These are phyloP conservation scores for Pinguiococcus pyrenoidosus DNA, from an alignment of 108 stramenopile species.

Conservation along the genomic window DNA sequence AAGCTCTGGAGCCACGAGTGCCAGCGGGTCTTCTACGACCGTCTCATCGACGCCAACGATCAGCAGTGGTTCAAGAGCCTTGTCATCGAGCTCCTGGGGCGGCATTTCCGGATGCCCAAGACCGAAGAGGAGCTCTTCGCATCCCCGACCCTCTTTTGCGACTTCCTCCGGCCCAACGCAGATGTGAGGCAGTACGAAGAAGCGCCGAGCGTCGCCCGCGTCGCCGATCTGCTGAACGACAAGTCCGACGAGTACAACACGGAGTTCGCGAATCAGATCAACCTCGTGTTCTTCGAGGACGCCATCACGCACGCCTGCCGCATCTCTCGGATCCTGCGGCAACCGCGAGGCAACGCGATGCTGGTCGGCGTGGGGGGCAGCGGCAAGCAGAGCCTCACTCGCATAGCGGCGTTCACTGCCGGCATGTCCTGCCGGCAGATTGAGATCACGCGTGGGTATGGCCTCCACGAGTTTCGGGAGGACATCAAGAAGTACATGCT, in stretches of 20 bases:
- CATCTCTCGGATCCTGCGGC: conserved; percentile 43
- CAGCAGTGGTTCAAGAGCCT: conserved; percentile 43
- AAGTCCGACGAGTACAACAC: conserved; percentile 50
- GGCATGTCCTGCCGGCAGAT: conserved; percentile 37
- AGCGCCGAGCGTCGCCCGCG: conserved; percentile 8
- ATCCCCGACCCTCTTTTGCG: conserved; percentile 33
- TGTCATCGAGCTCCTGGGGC: conserved; percentile 32
- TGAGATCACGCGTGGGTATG: conserved; percentile 49
- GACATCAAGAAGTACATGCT: conserved; percentile 50
- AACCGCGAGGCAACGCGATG: conserved; percentile 53
- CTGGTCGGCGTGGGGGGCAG: conserved; percentile 50
- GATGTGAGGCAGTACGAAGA: conserved; percentile 37
- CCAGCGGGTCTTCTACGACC: conserved; percentile 47
- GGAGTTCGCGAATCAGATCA: conserved; percentile 41
- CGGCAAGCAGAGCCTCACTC: conserved; percentile 48
- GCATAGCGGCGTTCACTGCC: conserved; percentile 37
- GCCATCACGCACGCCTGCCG: conserved; percentile 42
- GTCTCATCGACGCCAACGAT: conserved; percentile 42
- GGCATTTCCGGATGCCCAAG: conserved; percentile 20
- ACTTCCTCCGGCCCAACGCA: conserved; percentile 38
- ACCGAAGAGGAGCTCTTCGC: conserved; percentile 35
- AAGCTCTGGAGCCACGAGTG: conserved; percentile 47
- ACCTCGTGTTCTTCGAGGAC: conserved; percentile 48
- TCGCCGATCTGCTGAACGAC: conserved; percentile 24
- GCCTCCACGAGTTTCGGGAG: conserved; percentile 44